Evolutionary conservation across 495 filamentous ascomycete species (phyloP).

Genomic region (Neurospora tetraspora): DNA sequence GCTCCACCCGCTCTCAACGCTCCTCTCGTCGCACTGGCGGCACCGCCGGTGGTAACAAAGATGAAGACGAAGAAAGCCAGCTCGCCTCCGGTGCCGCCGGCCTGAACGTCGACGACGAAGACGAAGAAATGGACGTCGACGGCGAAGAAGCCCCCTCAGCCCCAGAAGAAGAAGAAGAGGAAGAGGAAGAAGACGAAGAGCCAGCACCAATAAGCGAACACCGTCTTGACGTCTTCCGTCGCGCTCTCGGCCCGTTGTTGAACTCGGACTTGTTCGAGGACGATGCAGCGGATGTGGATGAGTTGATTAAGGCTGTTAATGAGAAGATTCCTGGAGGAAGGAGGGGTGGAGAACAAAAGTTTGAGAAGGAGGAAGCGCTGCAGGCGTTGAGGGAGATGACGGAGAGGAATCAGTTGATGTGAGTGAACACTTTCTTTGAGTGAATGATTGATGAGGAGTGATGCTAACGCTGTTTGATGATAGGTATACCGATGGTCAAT

Average conservation of each 20-base stretch:
- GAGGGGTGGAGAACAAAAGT: slow-evolving; percentile 29
- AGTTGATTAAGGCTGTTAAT: slow-evolving; percentile 74
- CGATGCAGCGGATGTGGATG: slow-evolving; percentile 65
- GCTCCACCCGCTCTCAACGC: slow-evolving; percentile 20
- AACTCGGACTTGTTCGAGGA: slow-evolving; percentile 68
- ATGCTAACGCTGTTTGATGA: slow-evolving; percentile 16
- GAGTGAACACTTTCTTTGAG: slow-evolving; percentile 35
- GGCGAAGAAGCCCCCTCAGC: slow-evolving; percentile 4
- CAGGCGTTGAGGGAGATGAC: slow-evolving; percentile 71
- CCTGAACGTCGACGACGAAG: slow-evolving; percentile 21
- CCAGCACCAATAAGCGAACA: slow-evolving; percentile 45
- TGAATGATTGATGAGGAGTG: background rate
- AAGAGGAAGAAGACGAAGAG: slow-evolving; percentile 11
- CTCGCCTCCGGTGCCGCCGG: slow-evolving; percentile 27
- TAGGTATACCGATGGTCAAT: slow-evolving; percentile 37
- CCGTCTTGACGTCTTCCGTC: slow-evolving; percentile 65
- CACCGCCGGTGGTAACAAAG: slow-evolving; percentile 7
- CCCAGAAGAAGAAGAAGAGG: slow-evolving; percentile 4
- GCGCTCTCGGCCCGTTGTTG: slow-evolving; percentile 68
- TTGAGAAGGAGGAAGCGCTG: slow-evolving; percentile 62
- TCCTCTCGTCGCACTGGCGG: background rate
- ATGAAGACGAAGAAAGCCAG: slow-evolving; percentile 23
- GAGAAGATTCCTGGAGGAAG: slow-evolving; percentile 38
- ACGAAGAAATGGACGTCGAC: slow-evolving; percentile 2
- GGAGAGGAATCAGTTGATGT: slow-evolving; percentile 86